phyloP scores from a whole-genome alignment of 352 stramenopile species.

The Phytophthora ohioensis region DNA sequence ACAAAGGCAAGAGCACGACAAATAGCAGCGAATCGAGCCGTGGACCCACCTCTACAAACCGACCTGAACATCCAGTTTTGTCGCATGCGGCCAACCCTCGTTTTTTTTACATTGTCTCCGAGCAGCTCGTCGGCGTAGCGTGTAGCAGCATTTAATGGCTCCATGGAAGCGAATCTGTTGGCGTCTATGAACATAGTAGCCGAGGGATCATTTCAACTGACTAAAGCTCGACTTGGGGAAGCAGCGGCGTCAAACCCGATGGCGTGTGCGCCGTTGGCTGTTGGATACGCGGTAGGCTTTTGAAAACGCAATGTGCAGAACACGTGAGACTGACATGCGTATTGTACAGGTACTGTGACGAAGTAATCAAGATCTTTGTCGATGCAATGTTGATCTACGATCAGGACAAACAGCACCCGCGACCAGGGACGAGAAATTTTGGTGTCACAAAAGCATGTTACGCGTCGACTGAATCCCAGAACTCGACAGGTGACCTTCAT shows the following conservation, averaged over 20 bases:
- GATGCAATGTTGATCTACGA: neutral
- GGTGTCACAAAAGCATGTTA: neutral
- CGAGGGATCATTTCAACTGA: neutral
- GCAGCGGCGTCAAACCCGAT: neutral
- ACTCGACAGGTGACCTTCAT: neutral
- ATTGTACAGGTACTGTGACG: neutral
- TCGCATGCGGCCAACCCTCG: neutral
- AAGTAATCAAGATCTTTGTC: neutral
- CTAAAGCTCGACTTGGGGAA: neutral
- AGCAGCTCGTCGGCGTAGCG: neutral
- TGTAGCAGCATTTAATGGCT: neutral
- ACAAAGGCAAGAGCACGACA: too few species aligned
- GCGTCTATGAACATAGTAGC: neutral
- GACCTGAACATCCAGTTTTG: neutral
- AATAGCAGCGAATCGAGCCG: too few species aligned
- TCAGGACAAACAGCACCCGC: neutral
- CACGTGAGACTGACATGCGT: neutral
- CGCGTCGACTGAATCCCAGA: neutral
- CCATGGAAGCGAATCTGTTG: neutral
- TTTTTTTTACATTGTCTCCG: neutral
- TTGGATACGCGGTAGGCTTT: neutral
- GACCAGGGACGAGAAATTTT: neutral
- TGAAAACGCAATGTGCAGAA: too few species aligned
- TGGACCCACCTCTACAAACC: neutral
- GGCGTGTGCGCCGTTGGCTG: neutral